phyloP scores from a whole-genome alignment of 1,284 basidiomycete species.

The Puccinia horiana region DNA sequence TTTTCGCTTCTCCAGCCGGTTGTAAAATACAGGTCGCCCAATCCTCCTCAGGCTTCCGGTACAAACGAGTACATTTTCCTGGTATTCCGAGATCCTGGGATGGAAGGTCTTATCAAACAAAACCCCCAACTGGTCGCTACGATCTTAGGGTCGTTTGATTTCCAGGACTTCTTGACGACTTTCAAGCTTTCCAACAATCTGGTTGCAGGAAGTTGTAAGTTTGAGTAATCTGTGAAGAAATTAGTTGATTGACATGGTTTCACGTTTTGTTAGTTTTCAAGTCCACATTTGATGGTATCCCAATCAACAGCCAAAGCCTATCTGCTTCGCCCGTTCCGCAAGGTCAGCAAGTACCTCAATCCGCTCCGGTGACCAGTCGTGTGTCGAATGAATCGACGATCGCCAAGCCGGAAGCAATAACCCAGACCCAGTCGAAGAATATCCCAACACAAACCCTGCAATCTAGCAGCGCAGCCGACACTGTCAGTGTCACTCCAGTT shows the following conservation, averaged over 20 bases:
- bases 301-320: not conserved
- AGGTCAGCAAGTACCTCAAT: not conserved
- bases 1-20: not conserved
- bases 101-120: not conserved
- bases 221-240: not conserved
- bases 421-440: too few relatives aligned
- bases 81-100: conserved; percentile 24
- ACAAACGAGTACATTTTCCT: conserved; percentile 28
- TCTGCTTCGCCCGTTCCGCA: not conserved
- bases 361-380: not conserved
- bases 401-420: not conserved
- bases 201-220: conserved; percentile 39
- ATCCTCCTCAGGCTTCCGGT: conserved; percentile 6
- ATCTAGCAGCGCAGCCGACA: not conserved
- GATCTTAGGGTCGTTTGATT: not conserved
- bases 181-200: not conserved
- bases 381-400: not conserved
- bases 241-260: not conserved
- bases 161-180: not conserved
- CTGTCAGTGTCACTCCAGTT: not conserved
- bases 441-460: not conserved
- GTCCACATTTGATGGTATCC: conserved; percentile 1
- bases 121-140: not conserved
- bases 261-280: conserved; percentile 9
- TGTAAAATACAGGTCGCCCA: conserved; percentile 14